Base-by-base conservation (phyloP, 2,329 filamentous ascomycete genomes). In the Trichoderma polysporum region DNA sequence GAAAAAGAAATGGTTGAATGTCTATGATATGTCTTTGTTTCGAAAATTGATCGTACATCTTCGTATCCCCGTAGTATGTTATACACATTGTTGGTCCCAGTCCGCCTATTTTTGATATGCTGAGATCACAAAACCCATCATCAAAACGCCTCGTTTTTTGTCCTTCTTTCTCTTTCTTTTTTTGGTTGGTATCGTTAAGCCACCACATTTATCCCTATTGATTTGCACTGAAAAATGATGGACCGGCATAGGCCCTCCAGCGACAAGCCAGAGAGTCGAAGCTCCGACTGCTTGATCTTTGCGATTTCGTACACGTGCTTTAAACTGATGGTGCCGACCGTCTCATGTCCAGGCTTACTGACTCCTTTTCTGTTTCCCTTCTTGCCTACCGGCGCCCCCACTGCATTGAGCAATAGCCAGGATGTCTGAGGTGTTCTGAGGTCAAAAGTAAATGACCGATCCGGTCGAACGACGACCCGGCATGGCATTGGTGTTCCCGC, bases 271-370 rank as follows among this genome's bases (percentile, higher is more conserved):
- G 91, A 92, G 69, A 94, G 79, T 67, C 92, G 85, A 69, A 89
- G 81, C 79, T 95, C 92, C 62, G 85, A 83, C 72, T 92, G 90
- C 86, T 99, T 99, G 76, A 99, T 96, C 84, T 92, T 94, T 71
- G 95, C 95, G 79, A 99, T 98, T 82, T 98, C 94, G 81, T 93
- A 98, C 25, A 99, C 84, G 81, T 99, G 95, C 84, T 99, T 99
- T 75, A 99, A 81, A 74, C 91, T 95, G 66, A 99, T 86, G 3
- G 87, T 90, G 67, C 94, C 95, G n/a, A 97, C 87, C 8, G 83
- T 88, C 72, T 97, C 92, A 68, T 90, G 84, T 1, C 90, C 91
- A 0, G 92, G 91, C 65, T 88, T 90, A 74, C 84, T 84, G 0
- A 93, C 91, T 13, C 93, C 95, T 74, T 93, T 87, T 72, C 93